Evolutionary conservation across 2,329 filamentous ascomycete species (phyloP).

Genomic region (Alternaria brassicae): DNA sequence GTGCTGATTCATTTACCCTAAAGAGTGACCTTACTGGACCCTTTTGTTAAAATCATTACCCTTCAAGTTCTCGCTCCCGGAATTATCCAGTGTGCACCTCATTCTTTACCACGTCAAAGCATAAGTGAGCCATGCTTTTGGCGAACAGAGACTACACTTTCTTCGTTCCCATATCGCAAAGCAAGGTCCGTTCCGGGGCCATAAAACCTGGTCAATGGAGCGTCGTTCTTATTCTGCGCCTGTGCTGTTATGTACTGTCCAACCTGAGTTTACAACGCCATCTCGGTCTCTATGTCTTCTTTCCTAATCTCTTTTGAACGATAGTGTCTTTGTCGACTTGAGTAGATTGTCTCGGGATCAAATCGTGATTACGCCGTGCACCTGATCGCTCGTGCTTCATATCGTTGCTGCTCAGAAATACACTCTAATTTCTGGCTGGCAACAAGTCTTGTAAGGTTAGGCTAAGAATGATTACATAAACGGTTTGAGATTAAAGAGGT

Average conservation of each 20-base stretch:
- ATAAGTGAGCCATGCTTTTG: not conserved
- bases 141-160: not conserved
- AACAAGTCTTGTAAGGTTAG: constrained; percentile 21
- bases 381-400: constrained; percentile 56
- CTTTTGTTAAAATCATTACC: not conserved
- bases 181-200: not conserved
- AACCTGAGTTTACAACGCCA: not conserved
- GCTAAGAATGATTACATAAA: not conserved
- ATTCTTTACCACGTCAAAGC: not conserved
- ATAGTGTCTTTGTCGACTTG: not conserved
- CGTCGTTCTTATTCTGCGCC: not conserved
- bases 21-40: not conserved
- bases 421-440: constrained; percentile 40
- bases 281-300: not conserved
- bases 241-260: not conserved
- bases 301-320: not conserved
- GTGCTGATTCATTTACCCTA: not conserved
- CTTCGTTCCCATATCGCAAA: not conserved
- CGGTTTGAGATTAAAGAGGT: not conserved
- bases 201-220: too few species aligned
- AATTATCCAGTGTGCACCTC: not conserved
- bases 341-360: constrained; percentile 37
- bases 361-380: constrained; percentile 49
- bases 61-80: not conserved
- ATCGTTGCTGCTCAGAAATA: constrained; percentile 51